Percentiles rank a stretch among this genome's conserved stretches.
Conservation (phyloP, 2,329 filamentous ascomycete species). For the Lecanosticta acicola region DNA sequence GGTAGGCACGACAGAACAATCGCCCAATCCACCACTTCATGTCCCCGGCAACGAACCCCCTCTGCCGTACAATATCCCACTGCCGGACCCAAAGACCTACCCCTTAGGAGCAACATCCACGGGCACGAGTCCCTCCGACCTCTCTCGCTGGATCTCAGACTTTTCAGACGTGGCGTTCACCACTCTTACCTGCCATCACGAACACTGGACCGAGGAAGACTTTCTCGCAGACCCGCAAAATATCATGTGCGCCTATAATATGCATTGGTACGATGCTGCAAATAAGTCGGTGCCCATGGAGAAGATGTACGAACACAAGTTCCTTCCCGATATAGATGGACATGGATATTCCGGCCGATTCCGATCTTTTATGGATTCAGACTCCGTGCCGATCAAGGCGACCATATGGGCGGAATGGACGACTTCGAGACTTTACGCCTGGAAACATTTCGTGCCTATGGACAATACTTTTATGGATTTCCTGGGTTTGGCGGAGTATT, state of each 20-base stretch:
- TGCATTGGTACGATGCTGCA: neutral
- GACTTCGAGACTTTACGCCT: neutral
- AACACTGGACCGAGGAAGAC: neutral
- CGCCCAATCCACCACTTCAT: neutral
- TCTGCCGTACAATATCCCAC: conserved; percentile 2
- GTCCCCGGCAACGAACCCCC: conserved; percentile 1
- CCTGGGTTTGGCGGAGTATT: conserved; percentile 1
- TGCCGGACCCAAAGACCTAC: neutral
- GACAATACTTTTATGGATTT: conserved; percentile 4
- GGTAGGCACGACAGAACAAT: neutral
- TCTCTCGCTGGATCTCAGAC: neutral
- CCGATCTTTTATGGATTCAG: conserved; percentile 2
- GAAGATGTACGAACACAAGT: conserved; percentile 3
- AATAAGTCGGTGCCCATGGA: neutral
- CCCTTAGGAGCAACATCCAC: neutral
- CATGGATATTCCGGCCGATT: conserved; percentile 3
- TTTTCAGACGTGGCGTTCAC: neutral
- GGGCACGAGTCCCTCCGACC: neutral
- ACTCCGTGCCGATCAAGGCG: conserved; percentile 2
- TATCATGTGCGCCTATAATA: neutral
- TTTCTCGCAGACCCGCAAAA: neutral
- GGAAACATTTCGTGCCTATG: conserved; percentile 6
- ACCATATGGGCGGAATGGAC: conserved; percentile 3
- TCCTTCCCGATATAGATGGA: conserved; percentile 2
- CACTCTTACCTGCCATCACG: neutral